Evolutionary conservation across 2,329 filamentous ascomycete genomes (phyloP), one percentile per base, ranked within the genome.

Genomic region (Aspergillus sp.): DNA sequence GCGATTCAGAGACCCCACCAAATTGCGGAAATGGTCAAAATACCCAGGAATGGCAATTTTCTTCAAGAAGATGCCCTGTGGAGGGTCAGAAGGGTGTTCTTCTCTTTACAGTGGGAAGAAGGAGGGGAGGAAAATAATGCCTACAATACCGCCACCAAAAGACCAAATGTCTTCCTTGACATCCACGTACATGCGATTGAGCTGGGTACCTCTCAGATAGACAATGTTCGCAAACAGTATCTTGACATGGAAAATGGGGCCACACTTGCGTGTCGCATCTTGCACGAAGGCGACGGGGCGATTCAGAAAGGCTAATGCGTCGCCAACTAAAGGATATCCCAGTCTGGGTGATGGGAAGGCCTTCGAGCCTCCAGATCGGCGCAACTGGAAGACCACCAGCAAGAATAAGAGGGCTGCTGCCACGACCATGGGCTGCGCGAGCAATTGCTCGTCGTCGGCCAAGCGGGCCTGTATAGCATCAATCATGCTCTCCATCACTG

Each of bases 1-100:
- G 5, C 44, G 44, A 19, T 32, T 57, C 1, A 57, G 8, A 3
- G 54, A 57, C 21, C 54, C 30, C 19, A 57, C 44, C 3, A 57
- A 3, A 19, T 17, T 44, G 6, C 41, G 41, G 17, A 44, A 44
- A 21, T 57, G 54, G 10, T 32, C 25, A 6, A 57, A 50, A 41
- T 57, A 57, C 21, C 54, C 54, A 21, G 54, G 54, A 5, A 50
- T 27, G 11, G 38, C 54, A 36, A 50, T 49, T 44, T 57, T 57
- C 17, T 57, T 50, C 2, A 57, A 38, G 17, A 57, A 57, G 2
- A 57, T 32, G 15, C 54, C 54, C 54, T 44, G 17, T 17, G 10
- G 5, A 10, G 6, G 2, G 19, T 44, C 7, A 44, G 41, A 17
- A 11, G 10, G 8, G 4, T 11, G 4, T 44, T 21, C 41, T 4